Conservation (phyloP, 257 asterid species). For the Solanum neorickii region DNA sequence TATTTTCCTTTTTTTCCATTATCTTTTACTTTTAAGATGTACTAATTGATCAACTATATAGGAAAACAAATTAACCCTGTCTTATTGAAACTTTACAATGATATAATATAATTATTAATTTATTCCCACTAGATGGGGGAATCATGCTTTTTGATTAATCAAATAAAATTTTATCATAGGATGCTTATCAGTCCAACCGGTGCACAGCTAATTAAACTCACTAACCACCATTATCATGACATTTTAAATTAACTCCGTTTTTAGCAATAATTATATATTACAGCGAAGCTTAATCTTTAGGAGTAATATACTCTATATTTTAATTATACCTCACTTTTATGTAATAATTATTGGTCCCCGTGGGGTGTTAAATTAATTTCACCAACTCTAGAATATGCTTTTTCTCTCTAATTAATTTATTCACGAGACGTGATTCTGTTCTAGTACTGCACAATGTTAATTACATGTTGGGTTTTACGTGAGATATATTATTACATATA, state of each 20-base stretch:
- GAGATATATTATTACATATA: neutral
- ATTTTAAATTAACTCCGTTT: neutral
- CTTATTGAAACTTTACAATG: neutral
- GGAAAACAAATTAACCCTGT: neutral
- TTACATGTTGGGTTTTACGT: neutral
- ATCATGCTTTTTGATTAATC: neutral
- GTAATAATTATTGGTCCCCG: neutral
- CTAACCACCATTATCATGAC: neutral
- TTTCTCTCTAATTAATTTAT: neutral
- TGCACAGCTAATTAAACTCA: neutral
- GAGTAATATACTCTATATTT: neutral
- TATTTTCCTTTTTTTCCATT: neutral
- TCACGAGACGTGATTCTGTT: neutral
- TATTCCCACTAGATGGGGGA: neutral
- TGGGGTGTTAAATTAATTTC: neutral
- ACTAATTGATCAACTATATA: neutral
- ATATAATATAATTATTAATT: neutral
- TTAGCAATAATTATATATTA: neutral
- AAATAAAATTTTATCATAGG: neutral
- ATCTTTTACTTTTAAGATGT: neutral
- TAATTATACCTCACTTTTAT: neutral
- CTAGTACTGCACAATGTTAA: neutral
- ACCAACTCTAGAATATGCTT: neutral
- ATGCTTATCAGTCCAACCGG: constrained; percentile 2
- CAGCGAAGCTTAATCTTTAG: neutral